These are phyloP conservation scores for Eucalyptus paniculata DNA, from an alignment of 345 rosid genomes.

Conservation along the genomic window DNA sequence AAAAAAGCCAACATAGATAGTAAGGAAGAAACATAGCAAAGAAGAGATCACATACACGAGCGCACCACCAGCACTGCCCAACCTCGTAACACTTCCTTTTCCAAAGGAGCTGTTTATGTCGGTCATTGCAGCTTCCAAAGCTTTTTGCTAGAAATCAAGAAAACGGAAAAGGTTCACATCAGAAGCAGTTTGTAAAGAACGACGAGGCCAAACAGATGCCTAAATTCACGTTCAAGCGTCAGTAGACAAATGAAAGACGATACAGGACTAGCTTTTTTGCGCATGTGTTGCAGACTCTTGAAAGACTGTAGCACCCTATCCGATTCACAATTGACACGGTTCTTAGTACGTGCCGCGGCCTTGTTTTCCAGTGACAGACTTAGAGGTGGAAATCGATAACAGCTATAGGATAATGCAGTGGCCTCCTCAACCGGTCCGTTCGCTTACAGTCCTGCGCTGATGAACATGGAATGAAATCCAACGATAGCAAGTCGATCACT, in stretches of 20 bases:
- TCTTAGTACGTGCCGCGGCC: background rate
- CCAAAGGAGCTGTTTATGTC: constrained; percentile 89
- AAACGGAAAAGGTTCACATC: background rate
- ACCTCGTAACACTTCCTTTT: constrained; percentile 88
- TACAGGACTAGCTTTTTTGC: background rate
- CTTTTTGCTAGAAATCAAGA: constrained; percentile 59
- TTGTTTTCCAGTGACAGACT: background rate
- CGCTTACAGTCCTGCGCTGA: background rate
- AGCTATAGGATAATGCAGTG: background rate
- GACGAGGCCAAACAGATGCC: background rate
- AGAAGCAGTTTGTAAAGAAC: background rate
- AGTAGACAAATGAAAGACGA: background rate
- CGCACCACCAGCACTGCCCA: constrained; percentile 96
- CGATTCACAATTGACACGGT: background rate
- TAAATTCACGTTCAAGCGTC: background rate
- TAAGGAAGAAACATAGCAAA: background rate
- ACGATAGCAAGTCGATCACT: background rate
- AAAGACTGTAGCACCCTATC: background rate
- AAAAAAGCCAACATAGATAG: background rate
- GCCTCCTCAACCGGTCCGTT: background rate
- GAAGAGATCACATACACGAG: constrained; percentile 49
- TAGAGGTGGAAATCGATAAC: background rate
- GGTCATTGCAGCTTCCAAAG: constrained; percentile 89
- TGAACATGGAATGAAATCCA: background rate
- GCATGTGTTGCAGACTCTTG: background rate